Evolutionary conservation across 2,329 filamentous ascomycete genomes (phyloP).

Genomic region (Geoglossum cookeanum): DNA sequence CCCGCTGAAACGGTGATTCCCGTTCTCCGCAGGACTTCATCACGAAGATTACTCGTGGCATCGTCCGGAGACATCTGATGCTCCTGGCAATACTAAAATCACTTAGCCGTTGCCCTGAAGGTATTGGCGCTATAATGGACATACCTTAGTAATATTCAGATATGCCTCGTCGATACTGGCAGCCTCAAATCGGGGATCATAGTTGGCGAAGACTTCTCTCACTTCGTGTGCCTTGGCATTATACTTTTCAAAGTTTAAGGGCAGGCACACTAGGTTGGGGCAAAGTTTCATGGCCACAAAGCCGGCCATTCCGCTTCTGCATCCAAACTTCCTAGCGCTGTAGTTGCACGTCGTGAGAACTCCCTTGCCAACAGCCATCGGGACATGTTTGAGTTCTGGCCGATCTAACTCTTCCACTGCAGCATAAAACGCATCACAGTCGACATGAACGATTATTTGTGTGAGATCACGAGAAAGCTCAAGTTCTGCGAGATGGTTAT

Average conservation of each 20-base stretch:
- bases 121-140: neutral
- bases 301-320: constrained; percentile 83
- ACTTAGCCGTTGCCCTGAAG: neutral
- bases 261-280: constrained; percentile 63
- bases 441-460: constrained; percentile 75
- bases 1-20: constrained; percentile 84
- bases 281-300: constrained; percentile 94
- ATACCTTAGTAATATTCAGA: constrained; percentile 57
- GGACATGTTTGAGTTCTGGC: constrained; percentile 67
- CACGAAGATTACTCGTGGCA: constrained; percentile 57
- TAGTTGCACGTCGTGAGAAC: constrained; percentile 69
- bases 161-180: constrained; percentile 95
- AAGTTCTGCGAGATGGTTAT: constrained; percentile 62
- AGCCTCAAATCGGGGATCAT: constrained; percentile 80
- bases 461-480: constrained; percentile 64
- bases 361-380: constrained; percentile 74
- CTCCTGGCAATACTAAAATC: constrained; percentile 45
- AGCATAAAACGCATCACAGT: constrained; percentile 96
- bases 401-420: constrained; percentile 62
- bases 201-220: constrained; percentile 61
- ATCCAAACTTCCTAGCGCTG: constrained; percentile 71
- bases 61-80: constrained; percentile 51
- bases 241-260: constrained; percentile 81
- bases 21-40: constrained; percentile 54
- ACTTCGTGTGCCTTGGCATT: constrained; percentile 77